phyloP scores from a whole-genome alignment of 2,329 filamentous ascomycete genomes.

The Xylaria sp. region DNA sequence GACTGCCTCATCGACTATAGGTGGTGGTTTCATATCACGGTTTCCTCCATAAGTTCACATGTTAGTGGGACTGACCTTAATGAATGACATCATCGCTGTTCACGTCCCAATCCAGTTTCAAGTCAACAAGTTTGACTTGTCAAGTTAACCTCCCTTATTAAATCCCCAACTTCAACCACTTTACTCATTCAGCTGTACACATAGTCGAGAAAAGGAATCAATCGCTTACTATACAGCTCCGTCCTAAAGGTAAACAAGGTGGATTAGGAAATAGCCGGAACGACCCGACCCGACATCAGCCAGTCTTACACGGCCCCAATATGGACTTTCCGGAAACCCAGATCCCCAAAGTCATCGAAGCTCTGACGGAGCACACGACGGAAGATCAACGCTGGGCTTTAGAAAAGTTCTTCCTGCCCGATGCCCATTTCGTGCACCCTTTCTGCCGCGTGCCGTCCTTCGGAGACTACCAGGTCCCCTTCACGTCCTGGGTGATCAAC shows the following conservation, averaged over 20 bases:
- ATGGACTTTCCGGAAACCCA: slow-evolving; percentile 52
- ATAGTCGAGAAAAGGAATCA: not conserved
- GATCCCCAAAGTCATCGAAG: slow-evolving; percentile 66
- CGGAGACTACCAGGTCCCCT: slow-evolving; percentile 43
- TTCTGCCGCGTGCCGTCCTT: slow-evolving; percentile 71
- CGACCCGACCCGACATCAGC: not conserved
- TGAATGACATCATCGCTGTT: slow-evolving; percentile 20
- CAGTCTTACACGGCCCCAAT: not conserved
- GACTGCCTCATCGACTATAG: not conserved
- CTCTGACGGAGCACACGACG: slow-evolving; percentile 68
- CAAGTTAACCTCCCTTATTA: slow-evolving; percentile 11
- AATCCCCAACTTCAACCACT: slow-evolving; percentile 12
- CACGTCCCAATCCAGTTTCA: too few species aligned
- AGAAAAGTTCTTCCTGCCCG: slow-evolving; percentile 71
- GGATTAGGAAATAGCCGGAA: not conserved
- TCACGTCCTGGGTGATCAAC: slow-evolving; percentile 47
- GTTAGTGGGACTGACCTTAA: slow-evolving; percentile 6
- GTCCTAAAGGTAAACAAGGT: not conserved
- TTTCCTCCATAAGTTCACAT: slow-evolving; percentile 15
- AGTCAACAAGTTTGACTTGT: not conserved
- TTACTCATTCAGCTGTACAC: not conserved
- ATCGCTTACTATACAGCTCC: not conserved
- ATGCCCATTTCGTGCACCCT: slow-evolving; percentile 76
- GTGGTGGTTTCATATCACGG: not conserved
- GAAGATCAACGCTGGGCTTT: slow-evolving; percentile 67